These are phyloP conservation scores for Arctium lappa DNA, from an alignment of 129 eudicot genomes.

Conservation along the genomic window DNA sequence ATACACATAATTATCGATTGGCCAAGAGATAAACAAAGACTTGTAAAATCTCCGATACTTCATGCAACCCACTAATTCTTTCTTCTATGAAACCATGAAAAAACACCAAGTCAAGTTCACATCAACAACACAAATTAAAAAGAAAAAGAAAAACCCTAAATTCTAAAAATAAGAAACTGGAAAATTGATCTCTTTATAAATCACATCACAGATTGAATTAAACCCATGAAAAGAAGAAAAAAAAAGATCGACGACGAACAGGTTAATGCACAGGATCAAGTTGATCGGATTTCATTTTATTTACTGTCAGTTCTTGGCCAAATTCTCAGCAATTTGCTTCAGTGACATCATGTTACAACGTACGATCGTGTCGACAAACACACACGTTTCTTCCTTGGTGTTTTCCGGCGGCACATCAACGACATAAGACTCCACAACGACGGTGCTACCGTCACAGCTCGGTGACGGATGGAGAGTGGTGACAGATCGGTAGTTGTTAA, in stretches of 20 bases:
- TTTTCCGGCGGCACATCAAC: constrained; percentile 84
- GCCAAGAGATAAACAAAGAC: background rate
- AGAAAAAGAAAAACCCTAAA: background rate
- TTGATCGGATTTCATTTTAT: background rate
- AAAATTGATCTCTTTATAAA: constrained; percentile 11
- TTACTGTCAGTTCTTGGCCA: constrained; percentile 27
- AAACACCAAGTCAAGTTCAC: constrained; percentile 21
- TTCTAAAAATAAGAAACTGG: background rate
- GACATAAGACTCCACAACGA: constrained; percentile 85
- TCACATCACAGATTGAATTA: constrained; percentile 30
- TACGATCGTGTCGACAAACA: constrained; percentile 73
- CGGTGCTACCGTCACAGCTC: constrained; percentile 34
- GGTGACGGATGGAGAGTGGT: constrained; percentile 55
- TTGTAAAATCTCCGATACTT: background rate
- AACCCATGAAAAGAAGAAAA: constrained; percentile 24
- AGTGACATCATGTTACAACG: constrained; percentile 72
- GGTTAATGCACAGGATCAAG: background rate
- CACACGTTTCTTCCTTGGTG: constrained; percentile 79
- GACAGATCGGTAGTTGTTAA: constrained; percentile 74
- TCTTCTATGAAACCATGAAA: constrained; percentile 8
- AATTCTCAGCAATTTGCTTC: constrained; percentile 65
- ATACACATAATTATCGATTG: background rate
- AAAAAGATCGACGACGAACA: background rate
- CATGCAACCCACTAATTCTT: background rate
- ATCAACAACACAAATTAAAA: constrained; percentile 12